Evolutionary conservation across 1,284 basidiomycete genomes (phyloP).

Genomic region (Lentinus polychrous): DNA sequence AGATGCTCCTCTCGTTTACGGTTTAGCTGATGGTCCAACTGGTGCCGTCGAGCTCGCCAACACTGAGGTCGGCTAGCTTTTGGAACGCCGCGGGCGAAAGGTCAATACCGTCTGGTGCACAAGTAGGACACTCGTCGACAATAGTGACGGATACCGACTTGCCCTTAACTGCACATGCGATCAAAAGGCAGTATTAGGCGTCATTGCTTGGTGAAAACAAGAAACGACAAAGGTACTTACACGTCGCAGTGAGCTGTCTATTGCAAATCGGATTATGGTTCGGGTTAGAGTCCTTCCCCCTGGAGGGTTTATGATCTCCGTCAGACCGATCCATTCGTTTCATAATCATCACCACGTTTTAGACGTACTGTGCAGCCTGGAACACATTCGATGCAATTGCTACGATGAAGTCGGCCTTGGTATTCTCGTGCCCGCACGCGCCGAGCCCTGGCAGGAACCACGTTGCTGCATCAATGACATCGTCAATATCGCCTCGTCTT

Average conservation of each 20-base stretch:
- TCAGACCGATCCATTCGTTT: too few species aligned
- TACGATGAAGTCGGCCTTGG: conserved; percentile 21
- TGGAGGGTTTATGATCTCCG: conserved; percentile 9
- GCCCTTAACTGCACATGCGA: conserved; percentile 14
- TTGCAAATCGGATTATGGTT: conserved; percentile 11
- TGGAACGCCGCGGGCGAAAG: conserved; percentile 34
- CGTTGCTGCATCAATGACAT: conserved; percentile 4
- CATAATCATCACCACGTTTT: not conserved
- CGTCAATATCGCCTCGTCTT: too few species aligned
- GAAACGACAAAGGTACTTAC: not conserved
- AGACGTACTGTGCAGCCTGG: conserved; percentile 14
- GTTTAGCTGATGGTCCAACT: not conserved
- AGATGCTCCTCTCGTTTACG: not conserved
- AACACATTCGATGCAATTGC: conserved; percentile 24
- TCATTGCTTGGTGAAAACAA: not conserved
- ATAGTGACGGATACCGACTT: conserved; percentile 32
- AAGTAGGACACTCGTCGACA: conserved; percentile 36
- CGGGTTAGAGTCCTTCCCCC: too few species aligned
- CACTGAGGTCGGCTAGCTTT: conserved; percentile 23
- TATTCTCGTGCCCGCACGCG: conserved; percentile 25
- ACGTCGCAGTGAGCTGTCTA: not conserved
- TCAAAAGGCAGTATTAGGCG: not conserved
- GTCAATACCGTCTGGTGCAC: conserved; percentile 32
- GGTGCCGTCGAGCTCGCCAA: not conserved
- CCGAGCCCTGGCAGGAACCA: conserved; percentile 24